Percentiles rank a stretch among this genome's conserved stretches.
These are phyloP conservation scores for Fusarium albosuccineum DNA, from an alignment of 2,329 filamentous ascomycete species.

Conservation along the genomic window DNA sequence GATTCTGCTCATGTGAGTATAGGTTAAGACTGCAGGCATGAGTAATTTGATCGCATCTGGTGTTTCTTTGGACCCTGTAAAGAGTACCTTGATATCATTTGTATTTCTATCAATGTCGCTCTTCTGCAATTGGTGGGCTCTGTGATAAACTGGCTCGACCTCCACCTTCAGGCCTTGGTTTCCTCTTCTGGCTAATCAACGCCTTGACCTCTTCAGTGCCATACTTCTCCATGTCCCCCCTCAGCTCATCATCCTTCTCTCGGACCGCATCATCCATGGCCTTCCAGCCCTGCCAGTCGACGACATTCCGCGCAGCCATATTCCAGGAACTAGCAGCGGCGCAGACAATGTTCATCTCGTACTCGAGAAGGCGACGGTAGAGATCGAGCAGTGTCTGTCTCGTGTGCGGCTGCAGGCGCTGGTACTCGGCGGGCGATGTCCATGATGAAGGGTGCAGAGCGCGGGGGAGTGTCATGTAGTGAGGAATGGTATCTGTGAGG, in stretches of 20 bases:
- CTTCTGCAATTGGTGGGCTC: not conserved
- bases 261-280: conserved; percentile 45
- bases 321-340: conserved; percentile 55
- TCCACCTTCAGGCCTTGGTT: conserved; percentile 28
- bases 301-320: conserved; percentile 52
- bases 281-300: conserved; percentile 51
- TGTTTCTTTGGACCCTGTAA: no score
- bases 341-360: conserved; percentile 57
- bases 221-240: conserved; percentile 38
- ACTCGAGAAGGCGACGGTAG: conserved; percentile 52
- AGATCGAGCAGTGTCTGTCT: conserved; percentile 45
- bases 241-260: conserved; percentile 46
- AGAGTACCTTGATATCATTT: no score
- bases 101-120: conserved; percentile 1
- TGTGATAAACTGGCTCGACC: conserved; percentile 15
- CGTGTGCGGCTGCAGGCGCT: conserved; percentile 33
- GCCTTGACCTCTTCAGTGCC: conserved; percentile 30
- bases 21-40: no score
- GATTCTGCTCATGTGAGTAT: no score
- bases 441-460: conserved; percentile 43
- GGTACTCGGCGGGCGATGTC: conserved; percentile 43
- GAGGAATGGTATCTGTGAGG: conserved; percentile 50
- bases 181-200: conserved; percentile 35
- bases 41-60: no score
- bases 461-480: conserved; percentile 51